Percentiles rank a stretch among this genome's conserved stretches.
These are phyloP conservation scores for Pulveroboletus sp. DNA, from an alignment of 768 basidiomycete species.

Conservation along the genomic window DNA sequence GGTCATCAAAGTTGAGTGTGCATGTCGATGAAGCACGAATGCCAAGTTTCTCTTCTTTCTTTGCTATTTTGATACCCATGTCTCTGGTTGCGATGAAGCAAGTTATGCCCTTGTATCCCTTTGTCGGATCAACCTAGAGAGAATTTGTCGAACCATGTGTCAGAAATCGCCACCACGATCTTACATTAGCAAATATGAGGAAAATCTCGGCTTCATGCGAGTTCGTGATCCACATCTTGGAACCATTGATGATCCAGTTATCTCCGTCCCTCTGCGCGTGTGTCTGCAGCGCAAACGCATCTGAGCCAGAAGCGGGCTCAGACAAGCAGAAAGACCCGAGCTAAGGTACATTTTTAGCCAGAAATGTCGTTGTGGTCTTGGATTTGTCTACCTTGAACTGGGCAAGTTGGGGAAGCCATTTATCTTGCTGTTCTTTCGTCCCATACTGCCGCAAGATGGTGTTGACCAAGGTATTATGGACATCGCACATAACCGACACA, in stretches of 20 bases:
- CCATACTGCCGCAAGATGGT: constrained; percentile 88
- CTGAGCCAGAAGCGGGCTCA: constrained; percentile 89
- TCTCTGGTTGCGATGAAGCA: constrained; percentile 96
- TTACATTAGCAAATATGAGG: constrained; percentile 91
- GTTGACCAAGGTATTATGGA: constrained; percentile 98
- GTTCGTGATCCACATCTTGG: constrained; percentile 99
- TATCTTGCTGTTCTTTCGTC: constrained; percentile 76
- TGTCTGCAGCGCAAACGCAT: constrained; percentile 95
- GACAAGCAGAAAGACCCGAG: constrained; percentile 95
- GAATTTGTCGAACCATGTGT: not conserved
- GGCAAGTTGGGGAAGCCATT: constrained; percentile 82
- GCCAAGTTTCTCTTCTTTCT: constrained; percentile 98
- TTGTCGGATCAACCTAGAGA: constrained; percentile 69
- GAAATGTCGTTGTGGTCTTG: not conserved
- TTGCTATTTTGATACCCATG: constrained; percentile 95
- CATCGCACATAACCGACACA: constrained; percentile 94
- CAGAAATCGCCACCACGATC: constrained; percentile 17
- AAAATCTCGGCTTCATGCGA: constrained; percentile 87
- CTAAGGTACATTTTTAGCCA: constrained; percentile 38
- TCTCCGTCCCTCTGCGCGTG: constrained; percentile 85
- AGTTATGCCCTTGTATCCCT: constrained; percentile 99
- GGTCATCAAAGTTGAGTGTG: constrained; percentile 89
- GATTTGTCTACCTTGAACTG: constrained; percentile 56
- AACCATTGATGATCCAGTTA: constrained; percentile 87
- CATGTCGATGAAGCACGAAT: constrained; percentile 97